Evolutionary conservation across 176 grass and related monocot species (phyloP).

Genomic region (Bromus sterilis): DNA sequence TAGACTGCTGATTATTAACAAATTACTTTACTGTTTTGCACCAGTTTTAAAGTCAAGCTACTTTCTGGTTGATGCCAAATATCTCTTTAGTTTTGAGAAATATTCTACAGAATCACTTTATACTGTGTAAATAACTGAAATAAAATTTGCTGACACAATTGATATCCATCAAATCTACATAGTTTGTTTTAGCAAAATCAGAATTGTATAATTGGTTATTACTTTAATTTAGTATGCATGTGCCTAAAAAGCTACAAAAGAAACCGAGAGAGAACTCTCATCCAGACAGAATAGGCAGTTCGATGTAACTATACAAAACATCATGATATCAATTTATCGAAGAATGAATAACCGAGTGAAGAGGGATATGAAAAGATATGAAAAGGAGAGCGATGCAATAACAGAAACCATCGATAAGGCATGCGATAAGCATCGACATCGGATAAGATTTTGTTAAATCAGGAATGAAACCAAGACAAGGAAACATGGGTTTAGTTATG

Average conservation of each 20-base stretch:
- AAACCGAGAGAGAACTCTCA: neutral
- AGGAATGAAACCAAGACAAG: neutral
- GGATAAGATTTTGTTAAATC: neutral
- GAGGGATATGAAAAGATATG: neutral
- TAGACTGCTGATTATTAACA: neutral
- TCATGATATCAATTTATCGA: neutral
- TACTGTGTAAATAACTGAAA: constrained; percentile 5
- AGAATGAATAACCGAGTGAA: neutral
- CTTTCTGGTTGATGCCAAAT: neutral
- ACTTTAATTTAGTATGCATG: neutral
- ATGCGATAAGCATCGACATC: neutral
- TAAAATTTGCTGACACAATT: neutral
- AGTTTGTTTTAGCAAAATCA: neutral
- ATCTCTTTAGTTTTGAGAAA: neutral
- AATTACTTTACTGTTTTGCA: neutral
- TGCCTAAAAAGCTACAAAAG: neutral
- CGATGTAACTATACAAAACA: neutral
- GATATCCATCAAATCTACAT: neutral
- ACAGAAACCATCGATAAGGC: neutral
- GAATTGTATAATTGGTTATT: neutral
- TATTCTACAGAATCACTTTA: neutral
- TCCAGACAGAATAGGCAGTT: neutral
- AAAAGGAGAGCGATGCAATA: neutral
- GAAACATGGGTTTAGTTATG: neutral
- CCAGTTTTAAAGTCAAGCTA: neutral